These are phyloP conservation scores for Lentinula boryana DNA, from an alignment of 768 basidiomycete genomes.

Conservation along the genomic window DNA sequence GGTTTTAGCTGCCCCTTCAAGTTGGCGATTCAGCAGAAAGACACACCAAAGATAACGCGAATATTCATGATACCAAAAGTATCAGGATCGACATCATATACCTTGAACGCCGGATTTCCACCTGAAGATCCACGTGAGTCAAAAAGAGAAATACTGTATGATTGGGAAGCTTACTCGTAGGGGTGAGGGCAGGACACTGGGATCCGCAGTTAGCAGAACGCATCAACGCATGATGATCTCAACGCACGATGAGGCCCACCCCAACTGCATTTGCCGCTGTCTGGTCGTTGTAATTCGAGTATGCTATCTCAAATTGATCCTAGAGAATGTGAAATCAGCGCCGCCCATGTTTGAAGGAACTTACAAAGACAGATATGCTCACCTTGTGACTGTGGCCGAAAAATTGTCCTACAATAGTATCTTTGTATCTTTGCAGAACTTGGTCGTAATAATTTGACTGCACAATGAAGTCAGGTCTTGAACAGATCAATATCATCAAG, in stretches of 20 bases:
- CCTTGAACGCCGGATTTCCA: constrained; percentile 31
- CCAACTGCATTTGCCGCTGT: constrained; percentile 23
- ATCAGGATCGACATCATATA: constrained; percentile 37
- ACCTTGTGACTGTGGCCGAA: constrained; percentile 35
- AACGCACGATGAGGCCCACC: constrained; percentile 20
- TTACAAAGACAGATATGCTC: background rate
- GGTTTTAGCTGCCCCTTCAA: background rate
- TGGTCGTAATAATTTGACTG: constrained; percentile 38
- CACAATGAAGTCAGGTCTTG: background rate
- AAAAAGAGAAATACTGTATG: background rate
- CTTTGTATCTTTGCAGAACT: constrained; percentile 32
- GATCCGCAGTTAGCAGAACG: no score
- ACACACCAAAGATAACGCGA: constrained; percentile 25
- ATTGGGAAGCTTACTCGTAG: constrained; percentile 22
- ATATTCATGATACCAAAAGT: constrained; percentile 35
- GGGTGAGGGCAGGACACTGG: constrained; percentile 29
- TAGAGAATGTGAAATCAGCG: background rate
- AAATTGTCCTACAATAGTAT: constrained; percentile 34
- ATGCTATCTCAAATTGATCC: constrained; percentile 37
- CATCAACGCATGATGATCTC: no score
- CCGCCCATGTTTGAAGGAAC: background rate
- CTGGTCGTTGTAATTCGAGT: constrained; percentile 28
- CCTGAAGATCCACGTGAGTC: constrained; percentile 9
- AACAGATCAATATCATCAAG: background rate
- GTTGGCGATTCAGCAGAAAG: background rate